Base-by-base conservation (phyloP, 2,329 filamentous ascomycete species). In the Arthroderma sp. region DNA sequence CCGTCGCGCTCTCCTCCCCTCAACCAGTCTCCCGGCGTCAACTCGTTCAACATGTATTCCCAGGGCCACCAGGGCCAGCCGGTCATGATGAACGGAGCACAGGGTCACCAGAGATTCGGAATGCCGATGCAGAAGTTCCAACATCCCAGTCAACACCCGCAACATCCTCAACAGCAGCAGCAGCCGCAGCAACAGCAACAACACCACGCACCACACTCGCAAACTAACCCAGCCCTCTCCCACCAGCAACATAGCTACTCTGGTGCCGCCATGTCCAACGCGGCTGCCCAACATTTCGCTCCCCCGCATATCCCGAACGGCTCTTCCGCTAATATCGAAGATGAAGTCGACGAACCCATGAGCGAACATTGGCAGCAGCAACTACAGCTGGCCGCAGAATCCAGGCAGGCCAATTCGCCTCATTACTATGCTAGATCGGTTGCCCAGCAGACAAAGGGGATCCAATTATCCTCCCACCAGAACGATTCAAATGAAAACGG, bases 311-410 rank as follows among this genome's bases (percentile, higher is more conserved):
- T 83, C 51, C 80, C 82, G 58, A 84, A 84, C 66, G 80, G 81
- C 41, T 80, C 79, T 7, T 77, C 80, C 5, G 72, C 72, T 49
- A 77, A 76, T 59, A 73, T 76, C n/a, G 79, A 82, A 62, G 79
- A 78, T 60, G 77, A 77, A 33, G 68, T 80, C 25, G 77, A 76
- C 61, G 81, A 83, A 60, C 76, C 79, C n/a, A 76, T 79, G 63
- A 82, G 77, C 62, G 80, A 83, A 62, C 87, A 95, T 71, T 97
- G 91, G 91, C 84, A 86, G 62, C 86, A 93, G 68, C 93, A 98
- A 73, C 73, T 95, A 62, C 84, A 87, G 61, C 75, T 91, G 66
- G 86, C 85, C 61, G 87, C 91, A 63, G 86, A 89, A 61, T 83
- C 88, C 47, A 76, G 81, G 57, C 66, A 88, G 81, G 76, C 83